Percentiles rank a stretch among this genome's conserved stretches.
phyloP scores from a whole-genome alignment of 768 basidiomycete genomes.

The Boletus tomentosulus region DNA sequence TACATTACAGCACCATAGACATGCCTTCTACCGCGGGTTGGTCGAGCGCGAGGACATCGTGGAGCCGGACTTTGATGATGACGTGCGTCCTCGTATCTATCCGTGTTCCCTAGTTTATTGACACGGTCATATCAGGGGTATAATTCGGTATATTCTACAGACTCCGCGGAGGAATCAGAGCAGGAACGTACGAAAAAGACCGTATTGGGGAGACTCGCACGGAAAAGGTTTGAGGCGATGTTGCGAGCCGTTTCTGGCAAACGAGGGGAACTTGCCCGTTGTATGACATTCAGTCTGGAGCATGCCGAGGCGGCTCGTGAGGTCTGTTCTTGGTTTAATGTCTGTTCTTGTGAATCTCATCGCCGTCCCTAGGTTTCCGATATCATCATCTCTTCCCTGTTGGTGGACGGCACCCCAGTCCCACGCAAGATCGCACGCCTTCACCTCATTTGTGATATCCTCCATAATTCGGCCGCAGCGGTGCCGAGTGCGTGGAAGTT shows the following conservation, averaged over 20 bases:
- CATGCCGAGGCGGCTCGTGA: slow-evolving; percentile 95
- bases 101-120: background rate
- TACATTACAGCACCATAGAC: slow-evolving; percentile 55
- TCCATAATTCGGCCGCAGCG: slow-evolving; percentile 93
- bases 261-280: slow-evolving; percentile 86
- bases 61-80: slow-evolving; percentile 78
- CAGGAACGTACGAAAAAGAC: slow-evolving; percentile 76
- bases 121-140: slow-evolving; percentile 55
- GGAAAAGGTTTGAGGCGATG: slow-evolving; percentile 86
- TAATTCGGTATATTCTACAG: slow-evolving; percentile 85
- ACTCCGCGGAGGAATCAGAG: slow-evolving; percentile 93
- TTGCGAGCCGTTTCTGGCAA: slow-evolving; percentile 81
- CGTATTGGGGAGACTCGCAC: slow-evolving; percentile 71
- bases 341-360: slow-evolving; percentile 1
- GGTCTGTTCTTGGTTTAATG: slow-evolving; percentile 39
- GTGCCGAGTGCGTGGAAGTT: slow-evolving; percentile 98
- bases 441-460: slow-evolving; percentile 94
- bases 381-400: slow-evolving; percentile 82
- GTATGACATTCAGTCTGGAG: slow-evolving; percentile 96
- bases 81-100: slow-evolving; percentile 40
- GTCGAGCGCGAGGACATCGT: slow-evolving; percentile 51
- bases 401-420: slow-evolving; percentile 92
- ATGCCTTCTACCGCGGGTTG: slow-evolving; percentile 68
- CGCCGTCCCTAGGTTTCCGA: slow-evolving; percentile 65
- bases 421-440: slow-evolving; percentile 95